These are phyloP conservation scores for Aspergillus conjunctus DNA, from an alignment of 495 filamentous ascomycete genomes.

Conservation along the genomic window DNA sequence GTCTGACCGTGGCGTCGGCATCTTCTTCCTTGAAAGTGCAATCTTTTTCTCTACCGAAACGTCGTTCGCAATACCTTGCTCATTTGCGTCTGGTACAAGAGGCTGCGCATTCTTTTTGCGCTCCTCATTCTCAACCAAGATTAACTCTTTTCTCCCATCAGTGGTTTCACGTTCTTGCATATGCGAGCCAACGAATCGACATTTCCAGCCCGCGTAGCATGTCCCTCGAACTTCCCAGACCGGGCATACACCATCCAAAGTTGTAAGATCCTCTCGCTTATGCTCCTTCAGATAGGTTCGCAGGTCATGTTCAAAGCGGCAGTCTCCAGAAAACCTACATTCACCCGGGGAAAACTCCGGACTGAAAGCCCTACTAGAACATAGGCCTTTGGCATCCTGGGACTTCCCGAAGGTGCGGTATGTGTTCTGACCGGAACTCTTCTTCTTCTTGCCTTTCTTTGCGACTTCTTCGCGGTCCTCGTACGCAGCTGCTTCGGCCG, in stretches of 20 bases:
- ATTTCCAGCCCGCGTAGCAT: slow-evolving; percentile 87
- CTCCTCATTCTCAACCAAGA: slow-evolving; percentile 62
- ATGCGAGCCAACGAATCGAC: slow-evolving; percentile 82
- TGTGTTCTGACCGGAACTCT: slow-evolving; percentile 83
- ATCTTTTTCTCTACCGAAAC: slow-evolving; percentile 66
- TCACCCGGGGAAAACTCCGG: slow-evolving; percentile 73
- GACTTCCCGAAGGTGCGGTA: slow-evolving; percentile 81
- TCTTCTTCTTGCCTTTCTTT: slow-evolving; percentile 60
- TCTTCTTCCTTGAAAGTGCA: slow-evolving; percentile 66
- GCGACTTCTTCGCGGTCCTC: slow-evolving; percentile 37
- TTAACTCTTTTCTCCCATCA: slow-evolving; percentile 80
- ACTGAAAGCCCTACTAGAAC: slow-evolving; percentile 63
- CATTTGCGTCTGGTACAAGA: slow-evolving; percentile 38
- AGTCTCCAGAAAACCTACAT: slow-evolving; percentile 76
- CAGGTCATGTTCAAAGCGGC: slow-evolving; percentile 78
- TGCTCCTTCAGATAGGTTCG: slow-evolving; percentile 81
- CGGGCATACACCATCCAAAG: slow-evolving; percentile 75
- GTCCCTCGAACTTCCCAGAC: slow-evolving; percentile 73
- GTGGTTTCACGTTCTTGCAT: slow-evolving; percentile 70
- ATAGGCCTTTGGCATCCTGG: slow-evolving; percentile 75
- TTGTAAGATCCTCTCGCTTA: slow-evolving; percentile 75
- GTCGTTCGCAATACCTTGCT: slow-evolving; percentile 74
- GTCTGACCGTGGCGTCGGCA: slow-evolving; percentile 69
- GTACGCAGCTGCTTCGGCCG: slow-evolving; percentile 63
- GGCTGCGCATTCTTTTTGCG: slow-evolving; percentile 45